Evolutionary conservation across 1,284 basidiomycete genomes (phyloP).

Genomic region (Cystobasidium sp.): DNA sequence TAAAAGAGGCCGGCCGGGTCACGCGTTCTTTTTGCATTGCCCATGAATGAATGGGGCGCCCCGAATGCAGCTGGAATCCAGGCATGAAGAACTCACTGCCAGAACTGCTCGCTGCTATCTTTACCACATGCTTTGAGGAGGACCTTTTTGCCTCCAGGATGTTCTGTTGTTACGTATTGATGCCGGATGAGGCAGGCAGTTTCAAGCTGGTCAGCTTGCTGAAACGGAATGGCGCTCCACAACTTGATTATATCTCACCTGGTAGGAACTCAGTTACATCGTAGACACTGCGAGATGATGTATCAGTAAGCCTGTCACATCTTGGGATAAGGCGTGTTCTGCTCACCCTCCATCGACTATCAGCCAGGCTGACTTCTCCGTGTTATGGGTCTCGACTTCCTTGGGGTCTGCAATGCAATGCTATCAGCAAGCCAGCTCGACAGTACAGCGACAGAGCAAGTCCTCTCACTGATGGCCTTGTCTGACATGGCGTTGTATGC

Average conservation of each 20-base stretch:
- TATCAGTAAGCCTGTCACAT: not conserved
- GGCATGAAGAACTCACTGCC: slow-evolving; percentile 28
- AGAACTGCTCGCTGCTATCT: slow-evolving; percentile 42
- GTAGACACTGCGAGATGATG: slow-evolving; percentile 25
- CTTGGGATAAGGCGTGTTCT: too few species aligned
- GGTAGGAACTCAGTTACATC: slow-evolving; percentile 43
- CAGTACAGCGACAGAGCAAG: not conserved
- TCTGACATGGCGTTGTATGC: slow-evolving; percentile 15
- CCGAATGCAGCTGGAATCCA: not conserved
- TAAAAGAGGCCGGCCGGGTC: not conserved
- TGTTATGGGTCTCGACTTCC: slow-evolving; percentile 40
- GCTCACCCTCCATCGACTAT: slow-evolving; percentile 39
- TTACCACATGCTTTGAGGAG: slow-evolving; percentile 44
- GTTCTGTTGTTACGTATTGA: slow-evolving; percentile 13
- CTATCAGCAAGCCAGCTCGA: not conserved
- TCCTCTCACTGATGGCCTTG: slow-evolving; percentile 36
- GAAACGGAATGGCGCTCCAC: not conserved
- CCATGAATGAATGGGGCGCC: too few species aligned
- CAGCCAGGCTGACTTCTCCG: slow-evolving; percentile 42
- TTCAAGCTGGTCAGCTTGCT: not conserved
- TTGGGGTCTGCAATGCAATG: slow-evolving; percentile 32
- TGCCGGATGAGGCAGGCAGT: not conserved
- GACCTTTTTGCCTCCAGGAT: slow-evolving; percentile 44
- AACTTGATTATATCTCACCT: not conserved
- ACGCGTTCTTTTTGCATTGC: too few species aligned